Evolutionary conservation across 768 basidiomycete genomes (phyloP).

Genomic region (Psilocybe cubensis): DNA sequence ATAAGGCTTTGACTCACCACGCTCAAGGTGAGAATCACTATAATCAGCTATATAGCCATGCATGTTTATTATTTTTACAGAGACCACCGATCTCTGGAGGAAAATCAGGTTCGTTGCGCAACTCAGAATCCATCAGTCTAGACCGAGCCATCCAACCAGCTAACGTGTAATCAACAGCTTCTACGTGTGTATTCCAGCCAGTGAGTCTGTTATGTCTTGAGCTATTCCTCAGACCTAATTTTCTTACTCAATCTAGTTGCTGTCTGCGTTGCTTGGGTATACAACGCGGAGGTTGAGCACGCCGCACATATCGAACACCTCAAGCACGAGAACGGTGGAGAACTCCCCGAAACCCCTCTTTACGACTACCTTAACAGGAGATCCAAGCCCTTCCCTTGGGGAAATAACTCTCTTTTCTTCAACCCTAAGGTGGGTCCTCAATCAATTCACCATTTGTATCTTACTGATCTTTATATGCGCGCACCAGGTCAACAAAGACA

Average conservation of each 20-base stretch:
- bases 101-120: slow-evolving; percentile 70
- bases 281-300: slow-evolving; percentile 65
- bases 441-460: background rate
- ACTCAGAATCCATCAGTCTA: background rate
- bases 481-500: slow-evolving; percentile 65
- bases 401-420: slow-evolving; percentile 81
- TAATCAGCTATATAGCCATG: background rate
- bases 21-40: slow-evolving; percentile 52
- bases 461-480: background rate
- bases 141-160: slow-evolving; percentile 6
- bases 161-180: slow-evolving; percentile 48
- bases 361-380: slow-evolving; percentile 82
- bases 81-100: slow-evolving; percentile 81
- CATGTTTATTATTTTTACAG: slow-evolving; percentile 38
- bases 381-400: slow-evolving; percentile 85
- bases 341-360: slow-evolving; percentile 68
- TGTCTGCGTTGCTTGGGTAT: slow-evolving; percentile 55
- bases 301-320: slow-evolving; percentile 71
- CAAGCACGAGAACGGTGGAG: slow-evolving; percentile 72
- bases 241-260: slow-evolving; percentile 37
- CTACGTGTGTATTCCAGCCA: slow-evolving; percentile 76
- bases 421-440: slow-evolving; percentile 61
- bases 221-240: background rate
- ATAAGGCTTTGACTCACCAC: slow-evolving; percentile 64
- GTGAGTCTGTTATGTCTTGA: slow-evolving; percentile 44